Evolutionary conservation across 495 filamentous ascomycete genomes (phyloP), one percentile per base, ranked within the genome.

Genomic region (Trichoderma reesei): DNA sequence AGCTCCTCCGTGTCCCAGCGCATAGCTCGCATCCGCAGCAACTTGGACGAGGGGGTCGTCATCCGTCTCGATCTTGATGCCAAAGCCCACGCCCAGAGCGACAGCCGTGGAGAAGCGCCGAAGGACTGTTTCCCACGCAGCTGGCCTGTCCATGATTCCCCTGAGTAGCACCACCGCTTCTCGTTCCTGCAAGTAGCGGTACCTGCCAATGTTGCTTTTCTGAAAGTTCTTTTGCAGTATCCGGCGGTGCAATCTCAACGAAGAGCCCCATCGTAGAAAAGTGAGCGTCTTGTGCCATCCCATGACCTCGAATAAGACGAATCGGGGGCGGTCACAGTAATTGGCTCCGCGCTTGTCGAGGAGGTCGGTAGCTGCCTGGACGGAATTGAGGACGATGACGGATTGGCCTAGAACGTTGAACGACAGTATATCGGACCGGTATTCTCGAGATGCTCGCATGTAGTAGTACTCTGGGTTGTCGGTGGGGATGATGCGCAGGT

Each of bases 31-130:
- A 38, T 79, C 78, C 36, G 70, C 68, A 1, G 78, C 74, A 46
- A 81, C 78, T 46, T 80, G 69, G 14, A 80, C 73, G 42, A 75
- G 79, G 0, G 75, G 73, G 61, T 79, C 76, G 41, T 77, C 68
- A 42, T 80, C 69, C 26, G 68, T 70, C 42, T 69, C 63, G 13
- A 83, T 68, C 4, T 70, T 69, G 26, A 80, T 76, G 0, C 80
- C 79, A 67, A 79, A 80, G 3, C 75, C 77, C 54, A 80, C 77
- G 0, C 75, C 68, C 59, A 81, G 66, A 6, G 80, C 77, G 61
- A 73, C 75, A 62, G 68, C 68, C 31, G 68, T 70, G 33, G 71
- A 68, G 62, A 74, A 74, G 14, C 71, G 67, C 33, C 60, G 63
- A n/a, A 64, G 44, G 3, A 33, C 16, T 11, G n/a, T 51, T 51